Base-by-base conservation (phyloP, 2,329 filamentous ascomycete genomes). In the Cyphellophora europaea region DNA sequence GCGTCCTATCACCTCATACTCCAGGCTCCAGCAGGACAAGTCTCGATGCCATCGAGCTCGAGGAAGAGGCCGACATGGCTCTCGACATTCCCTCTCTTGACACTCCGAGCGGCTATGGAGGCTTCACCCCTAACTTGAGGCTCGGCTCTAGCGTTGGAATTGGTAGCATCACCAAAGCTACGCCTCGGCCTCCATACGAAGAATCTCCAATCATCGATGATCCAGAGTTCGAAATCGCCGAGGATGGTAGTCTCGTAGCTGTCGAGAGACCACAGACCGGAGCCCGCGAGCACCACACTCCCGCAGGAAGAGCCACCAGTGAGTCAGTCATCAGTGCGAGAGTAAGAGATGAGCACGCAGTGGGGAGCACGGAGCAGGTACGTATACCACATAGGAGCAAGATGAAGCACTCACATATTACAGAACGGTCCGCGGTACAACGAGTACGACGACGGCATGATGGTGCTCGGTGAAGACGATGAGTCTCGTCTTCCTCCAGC, bases 171-270 rank as follows among this genome's bases (percentile, higher is more conserved):
- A 44, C 43, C 12, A 52, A 54, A 23, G 40, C 58, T n/a, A 54
- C 35, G 11, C 33, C 29, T 44, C 37, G 27, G 40, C 37, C 39
- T 27, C 34, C 53, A 44, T 5, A 53, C 13, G 57, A 58, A 27
- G 65, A 66, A 33, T 58, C 57, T 8, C 59, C 66, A 13, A 53
- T 67, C 12, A 55, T 71, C 37, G 50, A 66, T 19, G 69, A 75
- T n/a, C 61, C 66, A 14, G 69, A 69, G 34, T 77, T 82, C 45
- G 68, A 66, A 23, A 71, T 81, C 43, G 76, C 78, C 44, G 72
- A 67, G 11, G 67, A 80, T 40, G 77, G 76, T 5, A 71, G 73
- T 43, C 56, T 80, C 4, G 52, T 72, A 13, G 15, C 30, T 18
- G 12, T 18, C n/a, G 10, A 19, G 11, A 18, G 19, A 29, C 12